Percentiles rank a stretch among this genome's conserved stretches.
These are phyloP conservation scores for Thelonectria olida DNA, from an alignment of 2,329 filamentous ascomycete species.

Conservation along the genomic window DNA sequence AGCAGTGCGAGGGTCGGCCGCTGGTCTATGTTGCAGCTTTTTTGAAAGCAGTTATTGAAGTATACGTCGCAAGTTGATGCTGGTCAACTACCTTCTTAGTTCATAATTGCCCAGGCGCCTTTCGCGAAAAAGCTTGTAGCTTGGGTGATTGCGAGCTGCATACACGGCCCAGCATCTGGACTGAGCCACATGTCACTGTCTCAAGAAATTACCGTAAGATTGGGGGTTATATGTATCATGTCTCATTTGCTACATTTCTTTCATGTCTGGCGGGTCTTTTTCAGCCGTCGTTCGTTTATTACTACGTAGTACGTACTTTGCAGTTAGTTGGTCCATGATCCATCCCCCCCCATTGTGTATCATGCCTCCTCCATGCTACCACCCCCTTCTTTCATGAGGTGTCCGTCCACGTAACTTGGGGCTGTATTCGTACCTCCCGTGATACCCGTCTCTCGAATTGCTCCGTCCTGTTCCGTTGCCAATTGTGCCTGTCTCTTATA, in stretches of 20 bases:
- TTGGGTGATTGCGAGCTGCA: not conserved
- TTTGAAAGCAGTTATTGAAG: too few relatives aligned
- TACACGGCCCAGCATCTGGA: conserved; percentile 7
- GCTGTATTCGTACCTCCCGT: conserved; percentile 1
- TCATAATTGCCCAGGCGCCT: not conserved
- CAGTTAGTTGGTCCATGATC: not conserved
- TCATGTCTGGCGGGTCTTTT: not conserved
- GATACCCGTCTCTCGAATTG: conserved; percentile 12
- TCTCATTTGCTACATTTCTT: not conserved
- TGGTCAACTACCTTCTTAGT: not conserved
- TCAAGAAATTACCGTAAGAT: too few relatives aligned
- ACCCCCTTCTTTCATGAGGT: not conserved
- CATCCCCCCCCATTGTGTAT: not conserved
- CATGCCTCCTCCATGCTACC: not conserved
- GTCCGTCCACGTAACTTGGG: not conserved
- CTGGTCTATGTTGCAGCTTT: not conserved
- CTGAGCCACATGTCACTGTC: too few relatives aligned
- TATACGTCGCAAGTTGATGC: not conserved
- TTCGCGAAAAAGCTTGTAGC: not conserved
- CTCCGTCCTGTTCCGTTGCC: not conserved
- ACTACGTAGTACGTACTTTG: not conserved
- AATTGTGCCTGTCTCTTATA: not conserved
- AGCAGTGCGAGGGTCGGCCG: conserved; percentile 20
- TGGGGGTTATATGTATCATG: not conserved
- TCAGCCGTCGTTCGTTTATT: conserved; percentile 12